Base-by-base conservation (phyloP, 2,329 filamentous ascomycete genomes). In the Aurifilum marmelostoma region DNA sequence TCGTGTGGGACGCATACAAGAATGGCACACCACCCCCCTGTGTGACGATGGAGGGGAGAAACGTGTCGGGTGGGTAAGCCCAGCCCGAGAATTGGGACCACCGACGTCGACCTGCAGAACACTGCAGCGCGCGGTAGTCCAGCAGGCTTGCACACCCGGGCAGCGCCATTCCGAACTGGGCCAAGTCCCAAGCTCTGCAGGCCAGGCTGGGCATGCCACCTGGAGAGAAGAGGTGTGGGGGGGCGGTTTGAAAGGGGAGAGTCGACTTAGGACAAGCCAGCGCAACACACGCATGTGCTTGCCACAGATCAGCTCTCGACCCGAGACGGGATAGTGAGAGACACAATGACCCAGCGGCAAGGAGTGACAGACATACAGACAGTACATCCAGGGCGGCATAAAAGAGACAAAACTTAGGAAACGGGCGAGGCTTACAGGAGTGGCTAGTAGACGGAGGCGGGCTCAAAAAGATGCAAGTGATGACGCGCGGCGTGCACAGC, bases 11-110 rank as follows among this genome's bases (percentile, higher is more conserved):
- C 18, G 32, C 37, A 43, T 37, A 16, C n/a, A 58, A 58, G 56
- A 58, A 41, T 39, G 56, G 41, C 9, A 43, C 63, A 56, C 27
- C 34, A 34, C 34, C 34, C 52, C 63, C 63, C 63, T 58, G 52
- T 58, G 34, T 8, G 43, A 58, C 8, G 39, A 47, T 58, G 34
- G 37, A 56, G 63, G 63, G 63, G 8, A 65, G 63, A 56, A 65
- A 65, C 47, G 63, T 65, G 63, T 41, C 24, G 63, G 63, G 63
- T 65, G 63, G 63, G 63, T 65, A 65, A 56, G 41, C 41, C n/a
- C 37, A 65, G 50, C 32, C 52, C 50, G 34, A 59, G 50, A 18
- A 21, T 43, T 29, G 32, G 52, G 52, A 32, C 52, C 37, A 29
- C 61, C 62, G 41, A 58, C 50, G 63, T 65, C 63, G 52, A 65